These are phyloP conservation scores for Echria macrotheca DNA, from an alignment of 495 filamentous ascomycete species.

Conservation along the genomic window DNA sequence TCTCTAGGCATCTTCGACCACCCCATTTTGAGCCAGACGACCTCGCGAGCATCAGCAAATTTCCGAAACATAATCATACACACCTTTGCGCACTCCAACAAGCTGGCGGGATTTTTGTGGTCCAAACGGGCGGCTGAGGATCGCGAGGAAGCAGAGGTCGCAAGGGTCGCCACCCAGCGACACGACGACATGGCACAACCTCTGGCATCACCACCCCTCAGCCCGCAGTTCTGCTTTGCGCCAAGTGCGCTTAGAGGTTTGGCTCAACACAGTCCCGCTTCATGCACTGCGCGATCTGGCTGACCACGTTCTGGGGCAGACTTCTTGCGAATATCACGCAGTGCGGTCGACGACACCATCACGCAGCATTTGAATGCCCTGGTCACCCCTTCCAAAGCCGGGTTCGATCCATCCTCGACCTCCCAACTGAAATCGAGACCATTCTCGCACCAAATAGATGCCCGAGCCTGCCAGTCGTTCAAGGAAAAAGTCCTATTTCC, in stretches of 20 bases:
- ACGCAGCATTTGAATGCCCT: slow-evolving; percentile 90
- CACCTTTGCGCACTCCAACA: too few relatives aligned
- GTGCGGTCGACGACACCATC: slow-evolving; percentile 87
- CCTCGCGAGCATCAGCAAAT: too few relatives aligned
- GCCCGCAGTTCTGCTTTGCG: slow-evolving; percentile 90
- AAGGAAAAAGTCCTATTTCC: slow-evolving; percentile 77
- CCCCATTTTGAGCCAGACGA: too few relatives aligned
- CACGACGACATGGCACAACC: slow-evolving; percentile 56
- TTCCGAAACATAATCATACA: too few relatives aligned
- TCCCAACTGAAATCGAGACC: slow-evolving; percentile 47
- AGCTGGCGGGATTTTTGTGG: slow-evolving; percentile 48
- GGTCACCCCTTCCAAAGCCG: slow-evolving; percentile 61
- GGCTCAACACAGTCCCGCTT: background rate
- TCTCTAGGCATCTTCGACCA: too few relatives aligned
- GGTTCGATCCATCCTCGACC: slow-evolving; percentile 80
- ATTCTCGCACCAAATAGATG: slow-evolving; percentile 49
- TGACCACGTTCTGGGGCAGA: slow-evolving; percentile 55
- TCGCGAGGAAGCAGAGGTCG: slow-evolving; percentile 31
- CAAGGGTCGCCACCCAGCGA: slow-evolving; percentile 10
- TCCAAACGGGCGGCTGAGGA: slow-evolving; percentile 33
- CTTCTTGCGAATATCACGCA: slow-evolving; percentile 84
- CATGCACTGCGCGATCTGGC: too few relatives aligned
- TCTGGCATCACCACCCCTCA: slow-evolving; percentile 57
- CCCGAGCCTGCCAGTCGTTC: slow-evolving; percentile 61
- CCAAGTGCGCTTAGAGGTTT: slow-evolving; percentile 77